These are phyloP conservation scores for Talaromyces liani DNA, from an alignment of 495 filamentous ascomycete species.

Conservation along the genomic window DNA sequence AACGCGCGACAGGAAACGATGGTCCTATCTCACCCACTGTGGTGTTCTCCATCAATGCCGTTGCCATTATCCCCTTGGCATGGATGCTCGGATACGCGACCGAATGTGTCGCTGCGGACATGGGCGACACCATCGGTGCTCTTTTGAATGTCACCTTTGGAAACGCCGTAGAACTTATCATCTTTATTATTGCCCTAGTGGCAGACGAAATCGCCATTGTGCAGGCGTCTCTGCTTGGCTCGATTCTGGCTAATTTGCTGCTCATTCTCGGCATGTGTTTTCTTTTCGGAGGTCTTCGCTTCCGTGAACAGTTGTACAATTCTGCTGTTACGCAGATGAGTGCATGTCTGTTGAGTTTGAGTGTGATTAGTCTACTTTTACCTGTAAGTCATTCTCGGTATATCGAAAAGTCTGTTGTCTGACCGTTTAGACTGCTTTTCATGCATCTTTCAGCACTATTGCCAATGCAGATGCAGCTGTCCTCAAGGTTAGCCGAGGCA, in stretches of 20 bases:
- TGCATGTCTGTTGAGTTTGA: slow-evolving; percentile 81
- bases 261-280: slow-evolving; percentile 90
- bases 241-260: slow-evolving; percentile 79
- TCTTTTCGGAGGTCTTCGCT: slow-evolving; percentile 76
- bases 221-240: slow-evolving; percentile 80
- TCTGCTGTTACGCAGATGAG: slow-evolving; percentile 94
- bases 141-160: slow-evolving; percentile 84
- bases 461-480: slow-evolving; percentile 57
- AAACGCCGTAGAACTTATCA: slow-evolving; percentile 85
- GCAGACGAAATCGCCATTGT: slow-evolving; percentile 83
- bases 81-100: slow-evolving; percentile 74
- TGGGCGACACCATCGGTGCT: slow-evolving; percentile 76
- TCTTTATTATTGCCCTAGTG: slow-evolving; percentile 63
- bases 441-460: slow-evolving; percentile 70
- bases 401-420: background rate
- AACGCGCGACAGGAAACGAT: slow-evolving; percentile 20
- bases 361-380: slow-evolving; percentile 76
- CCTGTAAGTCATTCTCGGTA: slow-evolving; percentile 40
- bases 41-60: slow-evolving; percentile 72
- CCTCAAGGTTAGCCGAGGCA: slow-evolving; percentile 79
- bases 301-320: slow-evolving; percentile 91
- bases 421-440: slow-evolving; percentile 65
- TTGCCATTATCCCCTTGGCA: slow-evolving; percentile 78
- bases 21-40: slow-evolving; percentile 28
- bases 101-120: slow-evolving; percentile 67